These are phyloP conservation scores for Debaryomyces castellii DNA, from an alignment of 805 yeast genomes.

Conservation along the genomic window DNA sequence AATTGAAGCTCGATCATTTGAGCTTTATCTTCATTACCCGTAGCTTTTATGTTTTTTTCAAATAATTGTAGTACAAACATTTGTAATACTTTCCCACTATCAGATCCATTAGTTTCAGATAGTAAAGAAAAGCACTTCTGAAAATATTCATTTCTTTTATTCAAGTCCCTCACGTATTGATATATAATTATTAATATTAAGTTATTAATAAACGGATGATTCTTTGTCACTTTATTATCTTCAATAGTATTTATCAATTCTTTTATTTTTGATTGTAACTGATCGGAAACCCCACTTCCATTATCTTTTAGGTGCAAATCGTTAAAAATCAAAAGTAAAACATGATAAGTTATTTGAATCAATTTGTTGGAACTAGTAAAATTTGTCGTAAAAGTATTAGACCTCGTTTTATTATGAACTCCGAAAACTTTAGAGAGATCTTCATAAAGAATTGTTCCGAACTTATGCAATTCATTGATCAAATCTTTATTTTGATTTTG, in stretches of 20 bases:
- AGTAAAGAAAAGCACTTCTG: slow-evolving; percentile 13
- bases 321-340: slow-evolving; percentile 10
- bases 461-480: slow-evolving; percentile 8
- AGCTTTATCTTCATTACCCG: slow-evolving; percentile 20
- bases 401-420: slow-evolving; percentile 7
- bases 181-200: slow-evolving; percentile 16
- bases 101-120: slow-evolving; percentile 12
- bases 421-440: slow-evolving; percentile 16
- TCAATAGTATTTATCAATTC: background rate
- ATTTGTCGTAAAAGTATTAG: slow-evolving; percentile 17
- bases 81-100: slow-evolving; percentile 18
- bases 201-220: slow-evolving; percentile 14
- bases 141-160: slow-evolving; percentile 13
- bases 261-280: background rate
- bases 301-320: background rate
- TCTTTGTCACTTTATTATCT: background rate
- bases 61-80: slow-evolving; percentile 18
- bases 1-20: slow-evolving; percentile 19
- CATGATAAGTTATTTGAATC: slow-evolving; percentile 13
- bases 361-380: slow-evolving; percentile 15
- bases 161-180: slow-evolving; percentile 11
- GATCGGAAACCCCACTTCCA: background rate
- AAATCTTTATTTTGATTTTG: background rate
- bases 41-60: slow-evolving; percentile 8
- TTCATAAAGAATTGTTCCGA: slow-evolving; percentile 11